Conservation (phyloP, 2,329 filamentous ascomycete species). For the Fusarium solani-melongenae region DNA sequence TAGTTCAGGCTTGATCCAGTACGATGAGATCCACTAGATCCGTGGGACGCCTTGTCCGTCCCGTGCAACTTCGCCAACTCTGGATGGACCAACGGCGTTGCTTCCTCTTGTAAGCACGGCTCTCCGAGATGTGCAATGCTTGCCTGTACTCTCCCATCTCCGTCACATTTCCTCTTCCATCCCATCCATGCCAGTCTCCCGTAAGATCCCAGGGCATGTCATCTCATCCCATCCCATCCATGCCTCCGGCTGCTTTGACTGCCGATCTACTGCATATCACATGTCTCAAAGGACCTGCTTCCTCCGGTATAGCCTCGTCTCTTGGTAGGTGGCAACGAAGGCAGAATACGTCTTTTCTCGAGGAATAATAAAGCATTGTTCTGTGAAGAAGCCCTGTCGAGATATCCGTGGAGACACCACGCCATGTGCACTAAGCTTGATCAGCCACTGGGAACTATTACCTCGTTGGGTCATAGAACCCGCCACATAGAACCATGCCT, state of each 20-base stretch:
- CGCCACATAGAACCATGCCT: neutral
- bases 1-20: constrained; percentile 1
- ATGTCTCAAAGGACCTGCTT: neutral
- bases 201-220: constrained; percentile 28
- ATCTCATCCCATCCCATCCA: constrained; percentile 13
- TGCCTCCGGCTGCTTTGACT: neutral
- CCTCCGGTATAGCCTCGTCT: neutral
- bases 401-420: neutral
- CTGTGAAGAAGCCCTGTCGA: neutral
- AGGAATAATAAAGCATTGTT: neutral
- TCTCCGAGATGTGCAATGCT: constrained; percentile 2
- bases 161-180: constrained; percentile 21
- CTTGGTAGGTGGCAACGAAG: neutral
- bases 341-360: neutral
- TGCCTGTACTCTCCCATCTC: neutral
- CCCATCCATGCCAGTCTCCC: constrained; percentile 19
- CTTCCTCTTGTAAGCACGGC: constrained; percentile 4
- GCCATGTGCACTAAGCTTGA: neutral
- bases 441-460: neutral
- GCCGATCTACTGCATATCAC: neutral
- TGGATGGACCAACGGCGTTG: constrained; percentile 16
- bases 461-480: neutral
- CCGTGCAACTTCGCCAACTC: constrained; percentile 1
- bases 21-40: neutral
- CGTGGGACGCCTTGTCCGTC: neutral